Conservation (phyloP, 768 basidiomycete genomes). For the Mycena belliarum region DNA sequence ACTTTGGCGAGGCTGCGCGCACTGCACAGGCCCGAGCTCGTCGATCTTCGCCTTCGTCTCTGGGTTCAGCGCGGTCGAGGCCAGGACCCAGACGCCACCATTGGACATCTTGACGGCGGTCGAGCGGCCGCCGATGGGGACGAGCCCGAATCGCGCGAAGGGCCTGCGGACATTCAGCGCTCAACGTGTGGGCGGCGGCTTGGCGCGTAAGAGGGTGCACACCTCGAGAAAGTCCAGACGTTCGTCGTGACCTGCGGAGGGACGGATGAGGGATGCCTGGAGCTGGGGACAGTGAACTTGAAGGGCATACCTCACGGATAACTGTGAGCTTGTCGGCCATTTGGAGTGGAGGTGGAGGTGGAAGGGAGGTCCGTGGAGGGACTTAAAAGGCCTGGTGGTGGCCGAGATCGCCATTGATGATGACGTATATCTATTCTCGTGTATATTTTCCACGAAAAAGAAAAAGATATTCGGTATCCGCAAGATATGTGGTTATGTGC, state of each 20-base stretch:
- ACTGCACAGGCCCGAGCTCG: conserved; percentile 72
- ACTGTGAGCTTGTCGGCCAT: conserved; percentile 5
- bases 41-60: conserved; percentile 66
- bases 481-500: no score
- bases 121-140: conserved; percentile 81
- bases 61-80: conserved; percentile 68
- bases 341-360: not conserved
- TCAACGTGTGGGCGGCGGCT: not conserved
- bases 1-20: conserved; percentile 16
- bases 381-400: not conserved
- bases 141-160: conserved; percentile 62
- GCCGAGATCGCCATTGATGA: not conserved
- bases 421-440: no score
- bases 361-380: not conserved
- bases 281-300: not conserved
- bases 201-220: not conserved
- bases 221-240: conserved; percentile 22
- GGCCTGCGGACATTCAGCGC: conserved; percentile 42
- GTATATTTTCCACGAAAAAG: no score
- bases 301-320: conserved; percentile 7
- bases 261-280: not conserved
- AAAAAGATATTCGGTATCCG: no score
- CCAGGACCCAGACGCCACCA: conserved; percentile 78
- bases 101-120: conserved; percentile 74
- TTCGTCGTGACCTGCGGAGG: conserved; percentile 2